Base-by-base conservation (phyloP, 352 stramenopile species). In the Aphanomyces astaci region DNA sequence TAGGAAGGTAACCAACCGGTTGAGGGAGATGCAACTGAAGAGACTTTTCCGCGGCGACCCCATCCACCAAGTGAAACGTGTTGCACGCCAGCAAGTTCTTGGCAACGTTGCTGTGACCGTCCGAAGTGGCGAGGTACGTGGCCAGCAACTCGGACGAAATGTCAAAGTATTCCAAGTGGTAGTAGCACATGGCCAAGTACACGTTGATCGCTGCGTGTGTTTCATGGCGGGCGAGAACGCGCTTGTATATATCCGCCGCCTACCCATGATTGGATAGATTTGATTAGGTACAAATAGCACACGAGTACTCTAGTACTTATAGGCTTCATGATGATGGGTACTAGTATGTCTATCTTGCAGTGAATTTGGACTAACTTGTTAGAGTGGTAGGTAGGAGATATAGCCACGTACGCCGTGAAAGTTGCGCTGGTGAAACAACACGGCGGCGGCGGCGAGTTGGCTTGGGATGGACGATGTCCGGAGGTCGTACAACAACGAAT, bases 181-280 rank as follows among this genome's bases (percentile, higher is more conserved):
- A 90, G 71, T 90, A 92, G 64, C 82, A 90, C 66, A 90, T 75
- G 10, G 82, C 81, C 13, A 92, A 66, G 71, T 92, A 92, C 32
- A 90, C 77, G 27, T 90, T 75, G 27, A 92, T 49, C 2, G 81
- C 81, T 2, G 64, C 68, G 0, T 73, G 48, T 1, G 73, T 36
- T 15, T 78, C 75, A 57, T 77, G 53, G 19, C 72, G 53, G 1
- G 70, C 49, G 0, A 84, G 28, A 9, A 90, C 31, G 9, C 71
- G 73, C 72, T 90, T 92, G 81, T 90, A 92, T 53, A 89, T 80
- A 39, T 90, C 81, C 30, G 81, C 73, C 17, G 74, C 75, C 46
- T 89, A 78, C 40, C n/a, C n/a, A n/a, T n/a, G n/a, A n/a, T n/a
- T n/a, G n/a, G n/a, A n/a, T n/a, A n/a, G n/a, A n/a, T n/a, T n/a